These are phyloP conservation scores for Mycena olivaceomarginata DNA, from an alignment of 768 basidiomycete species.

Conservation along the genomic window DNA sequence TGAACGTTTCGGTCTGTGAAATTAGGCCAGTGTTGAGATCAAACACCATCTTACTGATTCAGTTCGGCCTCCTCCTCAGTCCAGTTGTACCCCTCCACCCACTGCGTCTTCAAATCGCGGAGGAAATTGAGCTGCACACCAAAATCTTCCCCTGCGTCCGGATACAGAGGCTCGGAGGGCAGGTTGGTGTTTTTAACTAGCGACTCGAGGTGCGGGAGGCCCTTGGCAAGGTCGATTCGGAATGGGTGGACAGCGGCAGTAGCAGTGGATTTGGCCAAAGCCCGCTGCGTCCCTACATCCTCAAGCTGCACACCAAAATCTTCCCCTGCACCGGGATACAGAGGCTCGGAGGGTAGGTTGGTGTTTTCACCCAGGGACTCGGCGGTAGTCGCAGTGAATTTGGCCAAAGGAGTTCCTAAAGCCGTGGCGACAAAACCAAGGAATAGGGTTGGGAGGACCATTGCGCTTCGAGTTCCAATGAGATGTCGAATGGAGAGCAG, in stretches of 20 bases:
- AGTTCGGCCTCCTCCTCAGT: slow-evolving; percentile 21
- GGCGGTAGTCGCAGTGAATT: neutral
- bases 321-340: too few relatives aligned
- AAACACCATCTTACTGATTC: slow-evolving; percentile 31
- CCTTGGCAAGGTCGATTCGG: slow-evolving; percentile 12
- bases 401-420: neutral
- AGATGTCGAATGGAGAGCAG: neutral
- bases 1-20: neutral
- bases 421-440: slow-evolving; percentile 6
- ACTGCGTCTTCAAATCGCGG: slow-evolving; percentile 22
- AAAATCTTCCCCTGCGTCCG: neutral
- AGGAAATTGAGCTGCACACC: slow-evolving; percentile 27
- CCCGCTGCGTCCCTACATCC: neutral
- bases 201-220: slow-evolving; percentile 26
- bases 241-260: slow-evolving; percentile 7
- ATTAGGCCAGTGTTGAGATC: neutral
- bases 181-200: slow-evolving; percentile 28
- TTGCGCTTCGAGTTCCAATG: neutral
- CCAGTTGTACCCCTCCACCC: slow-evolving; percentile 28
- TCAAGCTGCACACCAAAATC: too few relatives aligned
- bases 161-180: slow-evolving; percentile 19
- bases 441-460: neutral
- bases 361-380: too few relatives aligned
- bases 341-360: too few relatives aligned
- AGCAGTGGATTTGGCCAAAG: neutral